Base-by-base conservation (phyloP, 345 rosid species). In the Turnera subulata region DNA sequence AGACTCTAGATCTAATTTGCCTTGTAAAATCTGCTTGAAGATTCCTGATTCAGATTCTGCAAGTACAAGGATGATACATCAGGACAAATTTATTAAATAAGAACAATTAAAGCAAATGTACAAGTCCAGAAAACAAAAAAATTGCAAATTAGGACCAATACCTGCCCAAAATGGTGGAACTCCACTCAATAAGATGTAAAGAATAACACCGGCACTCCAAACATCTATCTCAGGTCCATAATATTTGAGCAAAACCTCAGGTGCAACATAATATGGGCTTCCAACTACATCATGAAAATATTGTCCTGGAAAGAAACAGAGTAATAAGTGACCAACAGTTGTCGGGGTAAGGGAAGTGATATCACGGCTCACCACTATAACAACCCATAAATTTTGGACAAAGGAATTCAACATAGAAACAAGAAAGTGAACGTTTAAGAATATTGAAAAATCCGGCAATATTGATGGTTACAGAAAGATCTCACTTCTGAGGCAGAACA, bases 91-190 rank as follows among this genome's bases (percentile, higher is more conserved):
- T 29, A n/a, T n/a, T n/a, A n/a, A n/a, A n/a, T n/a, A n/a, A n/a
- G n/a, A n/a, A n/a, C n/a, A n/a, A n/a, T n/a, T 29, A 29, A 29
- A 29, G 35, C 8, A 29, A 3, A 29, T 29, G 5, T 29, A 29
- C 35, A 29, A 29, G n/a, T n/a, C n/a, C n/a, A n/a, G n/a, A n/a
- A n/a, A n/a, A n/a, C n/a, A n/a, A n/a, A 8, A 49, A 37, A 26
- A 22, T 3, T 6, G 46, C 23, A 20, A 29, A 24, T 23, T 32
- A 37, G 13, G 39, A 46, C 46, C 39, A 20, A 15, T 61, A 87
- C 99, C 99, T 58, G 97, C 94, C 94, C 97, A 89, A 60, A 93
- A 93, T 21, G 99, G 97, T 4, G 99, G 99, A 75, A 89, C 94
- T 9, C 99, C 97, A 56, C 91, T 80, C 49, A 93, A 72, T 76